phyloP scores from a whole-genome alignment of 2,329 filamentous ascomycete species.

The Amauroascus niger region DNA sequence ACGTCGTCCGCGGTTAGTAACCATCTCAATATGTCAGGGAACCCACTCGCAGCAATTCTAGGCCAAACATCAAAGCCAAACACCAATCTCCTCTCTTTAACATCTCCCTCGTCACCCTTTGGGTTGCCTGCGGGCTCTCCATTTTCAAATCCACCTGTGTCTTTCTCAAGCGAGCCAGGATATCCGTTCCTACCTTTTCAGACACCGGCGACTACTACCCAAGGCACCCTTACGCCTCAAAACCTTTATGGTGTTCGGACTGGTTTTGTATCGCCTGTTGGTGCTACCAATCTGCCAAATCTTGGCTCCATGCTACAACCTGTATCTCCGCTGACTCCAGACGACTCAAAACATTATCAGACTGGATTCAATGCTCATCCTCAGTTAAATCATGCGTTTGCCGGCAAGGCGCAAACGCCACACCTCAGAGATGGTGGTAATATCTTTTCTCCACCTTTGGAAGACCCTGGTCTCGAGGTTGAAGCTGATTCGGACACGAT shows the following conservation, averaged over 20 bases:
- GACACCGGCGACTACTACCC: constrained; percentile 46
- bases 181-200: constrained; percentile 58
- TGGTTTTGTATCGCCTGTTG: constrained; percentile 50
- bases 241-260: constrained; percentile 36
- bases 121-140: constrained; percentile 43
- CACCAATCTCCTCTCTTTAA: constrained; percentile 52
- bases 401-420: constrained; percentile 23
- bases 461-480: constrained; percentile 11
- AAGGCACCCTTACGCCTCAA: constrained; percentile 33
- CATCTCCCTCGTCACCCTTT: constrained; percentile 62
- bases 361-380: constrained; percentile 21
- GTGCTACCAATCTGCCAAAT: constrained; percentile 36
- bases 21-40: constrained; percentile 47
- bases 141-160: constrained; percentile 21
- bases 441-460: constrained; percentile 12
- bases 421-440: constrained; percentile 10
- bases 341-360: constrained; percentile 36
- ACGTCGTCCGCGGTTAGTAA: constrained; percentile 69
- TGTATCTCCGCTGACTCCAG: constrained; percentile 52
- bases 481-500: constrained; percentile 16
- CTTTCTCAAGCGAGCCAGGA: constrained; percentile 54
- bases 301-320: constrained; percentile 47
- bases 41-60: constrained; percentile 55
- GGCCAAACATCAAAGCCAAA: constrained; percentile 45
- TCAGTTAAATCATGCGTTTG: constrained; percentile 10